Evolutionary conservation across 2,329 filamentous ascomycete species (phyloP).

Genomic region (Pseudogymnoascus sp.): DNA sequence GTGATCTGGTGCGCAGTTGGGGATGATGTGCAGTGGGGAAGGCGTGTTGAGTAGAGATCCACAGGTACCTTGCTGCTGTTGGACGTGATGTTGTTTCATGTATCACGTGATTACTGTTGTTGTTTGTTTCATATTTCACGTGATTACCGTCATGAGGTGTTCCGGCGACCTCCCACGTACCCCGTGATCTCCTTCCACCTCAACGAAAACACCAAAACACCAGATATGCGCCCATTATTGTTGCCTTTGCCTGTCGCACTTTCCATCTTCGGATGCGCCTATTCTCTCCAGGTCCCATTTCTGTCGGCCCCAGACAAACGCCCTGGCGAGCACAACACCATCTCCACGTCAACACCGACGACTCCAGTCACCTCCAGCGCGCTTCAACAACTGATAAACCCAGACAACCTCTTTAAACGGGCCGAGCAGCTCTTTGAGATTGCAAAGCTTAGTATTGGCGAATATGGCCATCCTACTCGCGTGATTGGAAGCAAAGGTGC

Average conservation of each 20-base stretch:
- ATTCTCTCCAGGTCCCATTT: conserved; percentile 21
- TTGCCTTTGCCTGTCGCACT: conserved; percentile 9
- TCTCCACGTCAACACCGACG: conserved; percentile 17
- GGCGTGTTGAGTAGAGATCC: background rate
- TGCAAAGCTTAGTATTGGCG: conserved; percentile 49
- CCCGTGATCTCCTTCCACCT: too few relatives aligned
- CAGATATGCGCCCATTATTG: background rate
- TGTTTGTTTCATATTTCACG: too few relatives aligned
- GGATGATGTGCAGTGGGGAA: background rate
- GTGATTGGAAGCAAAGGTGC: conserved; percentile 61
- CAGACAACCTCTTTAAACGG: conserved; percentile 49
- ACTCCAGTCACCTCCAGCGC: conserved; percentile 44
- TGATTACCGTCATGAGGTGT: too few relatives aligned
- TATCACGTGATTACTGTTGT: too few relatives aligned
- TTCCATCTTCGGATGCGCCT: conserved; percentile 13
- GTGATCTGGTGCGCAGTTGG: background rate
- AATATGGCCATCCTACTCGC: conserved; percentile 62
- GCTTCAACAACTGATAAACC: conserved; percentile 50
- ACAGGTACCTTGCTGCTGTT: background rate
- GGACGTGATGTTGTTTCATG: background rate
- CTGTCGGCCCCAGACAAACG: conserved; percentile 14
- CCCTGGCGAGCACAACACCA: conserved; percentile 8
- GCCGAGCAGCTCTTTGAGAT: conserved; percentile 57
- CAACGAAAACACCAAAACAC: background rate
- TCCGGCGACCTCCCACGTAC: too few relatives aligned